Percentiles rank a stretch among this genome's conserved stretches.
These are phyloP conservation scores for Davidsoniella eucalypti DNA, from an alignment of 2,329 filamentous ascomycete species.

Conservation along the genomic window DNA sequence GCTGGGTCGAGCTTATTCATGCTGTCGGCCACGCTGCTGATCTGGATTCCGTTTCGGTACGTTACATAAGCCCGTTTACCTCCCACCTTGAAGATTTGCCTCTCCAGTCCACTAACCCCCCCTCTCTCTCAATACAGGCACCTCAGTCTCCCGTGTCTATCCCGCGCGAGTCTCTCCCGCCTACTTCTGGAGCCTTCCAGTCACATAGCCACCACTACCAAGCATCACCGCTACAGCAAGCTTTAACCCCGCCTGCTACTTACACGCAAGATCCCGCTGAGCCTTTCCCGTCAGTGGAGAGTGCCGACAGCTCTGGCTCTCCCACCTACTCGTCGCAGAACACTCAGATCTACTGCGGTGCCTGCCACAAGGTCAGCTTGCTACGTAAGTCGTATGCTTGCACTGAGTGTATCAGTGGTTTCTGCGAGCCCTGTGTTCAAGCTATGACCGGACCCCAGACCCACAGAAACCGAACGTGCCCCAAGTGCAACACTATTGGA, in stretches of 20 bases:
- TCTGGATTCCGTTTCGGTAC: conserved; percentile 77
- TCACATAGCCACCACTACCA: conserved; percentile 45
- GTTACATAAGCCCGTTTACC: conserved; percentile 19
- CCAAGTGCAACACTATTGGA: conserved; percentile 62
- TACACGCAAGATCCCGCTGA: conserved; percentile 52
- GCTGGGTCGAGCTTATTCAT: conserved; percentile 94
- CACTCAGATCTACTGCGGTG: conserved; percentile 84
- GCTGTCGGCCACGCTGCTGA: conserved; percentile 60
- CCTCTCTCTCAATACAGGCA: conserved; percentile 26
- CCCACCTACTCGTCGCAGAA: conserved; percentile 59
- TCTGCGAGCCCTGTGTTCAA: conserved; percentile 79
- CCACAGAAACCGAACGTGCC: conserved; percentile 53
- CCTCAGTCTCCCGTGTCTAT: conserved; percentile 49
- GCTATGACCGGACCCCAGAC: conserved; percentile 62
- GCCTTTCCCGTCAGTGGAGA: conserved; percentile 80
- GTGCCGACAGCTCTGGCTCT: conserved; percentile 54
- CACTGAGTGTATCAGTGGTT: conserved; percentile 87
- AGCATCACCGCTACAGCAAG: conserved; percentile 79
- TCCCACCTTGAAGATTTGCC: background rate
- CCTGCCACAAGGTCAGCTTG: conserved; percentile 60
- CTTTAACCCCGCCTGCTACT: conserved; percentile 63
- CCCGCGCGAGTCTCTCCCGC: conserved; percentile 44
- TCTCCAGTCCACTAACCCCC: background rate
- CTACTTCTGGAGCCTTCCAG: conserved; percentile 38
- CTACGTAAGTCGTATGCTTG: conserved; percentile 81